Evolutionary conservation across 805 yeast genomes (phyloP), one percentile per base, ranked within the genome.

Genomic region (Schwanniomyces vanrijiae): DNA sequence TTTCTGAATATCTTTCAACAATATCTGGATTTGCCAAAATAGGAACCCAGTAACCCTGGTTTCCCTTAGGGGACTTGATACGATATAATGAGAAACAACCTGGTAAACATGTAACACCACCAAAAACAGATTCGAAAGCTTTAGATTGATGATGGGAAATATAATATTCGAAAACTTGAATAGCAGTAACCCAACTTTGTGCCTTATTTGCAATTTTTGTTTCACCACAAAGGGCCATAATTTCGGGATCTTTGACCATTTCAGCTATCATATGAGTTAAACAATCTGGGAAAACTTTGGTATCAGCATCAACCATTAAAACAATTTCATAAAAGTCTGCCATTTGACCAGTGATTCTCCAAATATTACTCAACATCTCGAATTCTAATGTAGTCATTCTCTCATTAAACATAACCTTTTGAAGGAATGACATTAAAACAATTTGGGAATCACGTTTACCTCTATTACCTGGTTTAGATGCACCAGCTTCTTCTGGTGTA

Each of bases 381-480:
- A 80, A 90, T 55, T 91, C 96, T 48, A 90, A 78, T 55, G 86
- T 88, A 0, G 96, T 85, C 97, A 90, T 90, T 76, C 97, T 83
- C 65, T 91, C 97, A 65, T 90, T 91, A 66, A 88, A 90, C 57
- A 91, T 88, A 16, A 90, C 79, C 56, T 83, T 85, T 67, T 90
- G 96, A 59, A 90, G 75, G 66, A 90, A 90, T 0, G 92, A 84
- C 97, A 90, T 90, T 57, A 90, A 73, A 51, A 90, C 84, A 49
- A 90, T 84, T 65, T 90, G 97, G 19, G 97, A 88, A 62, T 90
- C 97, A 71, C 97, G 87, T 66, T 90, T 90, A 69, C 97, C 97
- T 76, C 97, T 84, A 65, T 90, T 90, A 55, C 97, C 97, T 4
- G 96, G 96, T 61, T 73, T 73, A 18, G 77, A 62, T 3, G 84